Percentiles rank a stretch among this genome's conserved stretches.
Conservation (phyloP, 495 filamentous ascomycete genomes). For the Amniculicola lignicola region DNA sequence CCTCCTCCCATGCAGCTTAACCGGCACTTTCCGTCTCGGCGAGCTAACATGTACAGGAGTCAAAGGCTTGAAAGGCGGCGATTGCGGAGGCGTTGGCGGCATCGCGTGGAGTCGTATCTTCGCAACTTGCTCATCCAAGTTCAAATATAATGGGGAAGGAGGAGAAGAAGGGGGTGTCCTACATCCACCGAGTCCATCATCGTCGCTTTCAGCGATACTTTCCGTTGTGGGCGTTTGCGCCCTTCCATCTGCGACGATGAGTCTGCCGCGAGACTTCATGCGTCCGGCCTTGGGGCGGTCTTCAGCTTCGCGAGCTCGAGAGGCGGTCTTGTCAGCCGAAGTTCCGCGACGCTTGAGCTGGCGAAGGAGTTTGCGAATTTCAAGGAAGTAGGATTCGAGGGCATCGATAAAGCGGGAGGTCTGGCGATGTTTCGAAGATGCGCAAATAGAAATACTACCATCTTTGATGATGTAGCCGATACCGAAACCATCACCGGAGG, state of each 20-base stretch:
- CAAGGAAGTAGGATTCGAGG: constrained; percentile 81
- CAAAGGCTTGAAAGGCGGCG: constrained; percentile 25
- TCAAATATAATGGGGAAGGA: constrained; percentile 17
- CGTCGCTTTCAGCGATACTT: constrained; percentile 59
- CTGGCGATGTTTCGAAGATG: constrained; percentile 86
- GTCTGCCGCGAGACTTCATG: constrained; percentile 55
- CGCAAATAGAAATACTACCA: constrained; percentile 86
- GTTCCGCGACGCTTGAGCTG: constrained; percentile 58
- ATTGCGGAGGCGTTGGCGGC: constrained; percentile 32
- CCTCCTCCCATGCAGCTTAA: constrained; percentile 16
- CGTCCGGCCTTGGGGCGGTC: constrained; percentile 48
- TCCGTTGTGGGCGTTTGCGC: constrained; percentile 58
- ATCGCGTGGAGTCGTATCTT: constrained; percentile 4
- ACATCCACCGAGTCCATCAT: constrained; percentile 91
- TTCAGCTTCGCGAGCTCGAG: constrained; percentile 66
- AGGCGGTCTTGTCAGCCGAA: constrained; percentile 52
- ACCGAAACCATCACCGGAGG: constrained; percentile 90
- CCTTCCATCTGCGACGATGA: constrained; percentile 48
- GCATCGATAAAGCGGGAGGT: constrained; percentile 86
- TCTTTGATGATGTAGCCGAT: constrained; percentile 99
- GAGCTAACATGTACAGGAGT: constrained; percentile 27
- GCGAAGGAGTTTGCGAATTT: constrained; percentile 79
- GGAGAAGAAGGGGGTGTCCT: constrained; percentile 46
- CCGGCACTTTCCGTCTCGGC: constrained; percentile 8
- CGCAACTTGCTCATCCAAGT: constrained; percentile 29